phyloP scores from a whole-genome alignment of 176 grass and related monocot genomes.

The Calamus simplicifolius region DNA sequence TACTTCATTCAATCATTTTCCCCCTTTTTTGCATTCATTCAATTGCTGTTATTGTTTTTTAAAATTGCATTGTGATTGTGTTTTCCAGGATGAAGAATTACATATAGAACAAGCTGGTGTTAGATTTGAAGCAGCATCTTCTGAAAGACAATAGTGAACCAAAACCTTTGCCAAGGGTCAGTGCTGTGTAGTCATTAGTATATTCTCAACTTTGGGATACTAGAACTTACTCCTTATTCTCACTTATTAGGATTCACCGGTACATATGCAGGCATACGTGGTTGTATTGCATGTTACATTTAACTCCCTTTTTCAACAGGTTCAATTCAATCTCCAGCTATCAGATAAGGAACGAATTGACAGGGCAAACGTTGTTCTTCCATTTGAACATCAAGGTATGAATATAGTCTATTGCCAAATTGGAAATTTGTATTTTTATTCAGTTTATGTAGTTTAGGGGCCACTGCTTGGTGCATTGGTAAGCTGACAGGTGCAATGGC shows the following conservation, averaged over 20 bases:
- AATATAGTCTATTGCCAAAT: not conserved
- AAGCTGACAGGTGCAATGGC: no score
- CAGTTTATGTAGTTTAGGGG: no score
- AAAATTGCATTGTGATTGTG: no score
- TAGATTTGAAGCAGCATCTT: slow-evolving; percentile 47
- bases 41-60: no score
- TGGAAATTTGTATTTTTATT: no score
- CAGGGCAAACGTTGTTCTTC: slow-evolving; percentile 86
- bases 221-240: not conserved
- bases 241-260: not conserved
- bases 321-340: slow-evolving; percentile 89
- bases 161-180: slow-evolving; percentile 85
- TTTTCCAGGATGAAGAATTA: slow-evolving; percentile 50
- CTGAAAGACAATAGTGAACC: slow-evolving; percentile 40
- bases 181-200: slow-evolving; percentile 2
- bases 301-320: slow-evolving; percentile 38
- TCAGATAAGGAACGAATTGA: slow-evolving; percentile 76
- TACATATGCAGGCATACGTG: no score
- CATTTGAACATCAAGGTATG: slow-evolving; percentile 93
- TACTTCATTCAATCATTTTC: not conserved
- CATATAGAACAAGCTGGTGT: slow-evolving; percentile 47
- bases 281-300: not conserved
- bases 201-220: not conserved
- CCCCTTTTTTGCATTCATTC: not conserved
- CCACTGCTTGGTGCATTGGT: no score